Percentiles rank a stretch among this genome's conserved stretches.
Evolutionary conservation across 2,329 filamentous ascomycete genomes (phyloP).

Genomic region (Calonectria pseudoturangicola): DNA sequence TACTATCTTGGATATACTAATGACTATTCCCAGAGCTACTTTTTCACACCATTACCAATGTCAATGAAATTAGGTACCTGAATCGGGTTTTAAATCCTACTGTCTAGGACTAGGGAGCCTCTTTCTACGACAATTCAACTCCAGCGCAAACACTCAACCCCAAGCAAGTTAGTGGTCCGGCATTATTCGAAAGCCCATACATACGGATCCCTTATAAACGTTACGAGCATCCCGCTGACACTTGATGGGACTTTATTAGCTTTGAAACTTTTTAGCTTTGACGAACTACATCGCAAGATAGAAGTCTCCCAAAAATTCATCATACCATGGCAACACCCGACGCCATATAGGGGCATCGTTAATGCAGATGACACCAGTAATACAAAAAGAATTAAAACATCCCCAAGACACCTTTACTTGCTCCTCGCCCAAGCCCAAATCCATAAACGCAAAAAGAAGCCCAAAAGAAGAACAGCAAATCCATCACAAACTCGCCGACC

Average conservation of each 20-base stretch:
- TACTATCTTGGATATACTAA: neutral
- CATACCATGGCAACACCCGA: neutral
- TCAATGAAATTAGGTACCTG: neutral
- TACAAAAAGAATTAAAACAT: neutral
- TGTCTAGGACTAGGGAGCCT: neutral
- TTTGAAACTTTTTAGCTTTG: neutral
- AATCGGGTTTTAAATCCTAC: neutral
- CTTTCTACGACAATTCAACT: too few species aligned
- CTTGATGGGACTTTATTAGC: too few species aligned
- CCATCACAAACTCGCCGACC: constrained; percentile 49
- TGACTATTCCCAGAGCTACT: neutral
- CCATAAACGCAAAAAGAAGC: neutral
- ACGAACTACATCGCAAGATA: neutral
- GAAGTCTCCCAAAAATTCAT: neutral
- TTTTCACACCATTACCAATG: neutral
- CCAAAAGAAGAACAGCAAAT: neutral
- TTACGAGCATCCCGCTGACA: too few species aligned
- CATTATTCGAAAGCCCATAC: neutral
- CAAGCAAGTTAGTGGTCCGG: neutral
- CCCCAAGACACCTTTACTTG: neutral
- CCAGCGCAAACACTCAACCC: neutral
- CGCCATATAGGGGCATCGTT: neutral
- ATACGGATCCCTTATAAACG: neutral
- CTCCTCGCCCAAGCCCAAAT: neutral
- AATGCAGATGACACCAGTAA: neutral